phyloP scores from a whole-genome alignment of 1,284 basidiomycete species.

The Fomes fomentarius region DNA sequence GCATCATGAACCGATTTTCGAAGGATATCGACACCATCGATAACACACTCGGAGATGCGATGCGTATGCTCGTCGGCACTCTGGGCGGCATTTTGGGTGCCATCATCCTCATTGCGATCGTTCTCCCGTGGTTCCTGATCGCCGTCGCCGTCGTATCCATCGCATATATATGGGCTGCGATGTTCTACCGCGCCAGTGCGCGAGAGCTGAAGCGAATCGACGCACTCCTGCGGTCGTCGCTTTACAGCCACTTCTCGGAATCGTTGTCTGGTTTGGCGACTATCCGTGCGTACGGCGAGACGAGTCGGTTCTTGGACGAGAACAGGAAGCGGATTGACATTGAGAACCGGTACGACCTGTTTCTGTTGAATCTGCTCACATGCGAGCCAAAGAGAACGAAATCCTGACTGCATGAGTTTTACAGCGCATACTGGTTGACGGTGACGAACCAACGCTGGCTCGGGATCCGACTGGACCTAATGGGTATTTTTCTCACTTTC shows the following conservation, averaged over 20 bases:
- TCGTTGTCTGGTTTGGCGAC: conserved; percentile 77
- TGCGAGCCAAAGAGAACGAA: not conserved
- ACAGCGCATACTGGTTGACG: conserved; percentile 85
- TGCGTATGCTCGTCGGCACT: conserved; percentile 78
- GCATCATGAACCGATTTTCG: conserved; percentile 86
- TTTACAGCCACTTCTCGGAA: conserved; percentile 85
- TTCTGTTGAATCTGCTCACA: not conserved
- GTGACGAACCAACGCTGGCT: conserved; percentile 89
- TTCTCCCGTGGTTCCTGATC: conserved; percentile 86
- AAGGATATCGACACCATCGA: conserved; percentile 91
- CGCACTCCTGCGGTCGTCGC: conserved; percentile 64
- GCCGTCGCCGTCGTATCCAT: conserved; percentile 64
- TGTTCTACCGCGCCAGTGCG: conserved; percentile 88
- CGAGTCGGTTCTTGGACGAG: conserved; percentile 67
- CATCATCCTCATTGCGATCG: conserved; percentile 77
- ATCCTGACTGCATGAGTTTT: not conserved
- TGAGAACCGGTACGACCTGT: conserved; percentile 81
- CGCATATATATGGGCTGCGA: conserved; percentile 66
- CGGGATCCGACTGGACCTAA: conserved; percentile 84
- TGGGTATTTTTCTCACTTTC: conserved; percentile 80
- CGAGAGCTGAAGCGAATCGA: conserved; percentile 88
- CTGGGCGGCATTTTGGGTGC: conserved; percentile 70
- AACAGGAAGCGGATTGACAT: conserved; percentile 82
- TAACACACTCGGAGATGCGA: conserved; percentile 73
- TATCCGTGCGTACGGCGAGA: conserved; percentile 75